Base-by-base conservation (phyloP, 2,329 filamentous ascomycete genomes). In the Lecanoromycetidae sp. region DNA sequence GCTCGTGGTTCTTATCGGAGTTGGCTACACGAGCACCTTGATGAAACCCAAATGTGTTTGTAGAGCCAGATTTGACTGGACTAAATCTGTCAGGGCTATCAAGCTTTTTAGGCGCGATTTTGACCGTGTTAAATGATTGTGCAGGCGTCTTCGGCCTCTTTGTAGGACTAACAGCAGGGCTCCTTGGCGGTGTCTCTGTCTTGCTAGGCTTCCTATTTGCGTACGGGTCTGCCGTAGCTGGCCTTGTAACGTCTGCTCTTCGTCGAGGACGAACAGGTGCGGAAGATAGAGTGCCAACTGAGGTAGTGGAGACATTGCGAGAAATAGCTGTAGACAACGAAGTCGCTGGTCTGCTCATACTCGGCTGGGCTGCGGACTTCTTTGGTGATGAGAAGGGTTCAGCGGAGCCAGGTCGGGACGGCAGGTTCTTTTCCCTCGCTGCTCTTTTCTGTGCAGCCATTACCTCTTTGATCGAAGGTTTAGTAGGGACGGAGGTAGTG, bases 381-480 rank as follows among this genome's bases (percentile, higher is more conserved):
- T 56, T 49, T 12, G 71, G 67, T 33, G 72, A 66, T 52, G 75
- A 70, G 35, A 64, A 65, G 25, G 74, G 71, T 57, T 75, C 74
- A 40, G 75, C 74, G 51, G 76, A 77, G 56, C 66, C 74, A n/a
- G 76, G 74, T 15, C 74, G 68, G 39, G 75, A 69, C 19, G 71
- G 69, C 38, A 71, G 60, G 49, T 62, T 61, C 54, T 66, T 66
- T 10, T 61, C 57, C 33, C 65, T 65, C 35, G 64, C 65, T 45
- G 71, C 74, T 49, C 69, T 86, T 66, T 87, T 88, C 60, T 90
- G 83, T 5, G 87, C 87, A 58, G 87, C 68, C 72, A 95, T 87
- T 3, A 85, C 73, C 57, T 94, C 88, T 53, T 85, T 82, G 22
- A 95, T 65, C 9, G 84, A 84, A 9, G 65, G 66, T 30, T 73